Evolutionary conservation across 495 filamentous ascomycete genomes (phyloP), one percentile per base, ranked within the genome.

Genomic region (Lentithecium fluviatile): DNA sequence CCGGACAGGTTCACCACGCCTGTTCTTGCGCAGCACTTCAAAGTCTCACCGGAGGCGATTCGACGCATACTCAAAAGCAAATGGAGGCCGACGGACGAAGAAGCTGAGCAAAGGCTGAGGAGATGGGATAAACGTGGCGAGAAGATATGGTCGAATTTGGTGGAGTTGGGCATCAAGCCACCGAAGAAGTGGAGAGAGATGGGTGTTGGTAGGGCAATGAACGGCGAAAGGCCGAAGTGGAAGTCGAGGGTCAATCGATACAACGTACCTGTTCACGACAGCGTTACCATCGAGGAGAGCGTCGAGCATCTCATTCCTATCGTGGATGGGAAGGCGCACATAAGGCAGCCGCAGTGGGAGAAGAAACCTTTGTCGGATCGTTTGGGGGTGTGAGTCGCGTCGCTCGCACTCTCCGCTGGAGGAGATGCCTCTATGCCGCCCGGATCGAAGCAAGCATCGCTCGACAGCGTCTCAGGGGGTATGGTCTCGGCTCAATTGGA

Each of bases 21-120:
- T 10, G 82, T 85, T 36, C 83, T 98, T 5, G 82, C 94, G 0
- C 67, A 85, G 0, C 80, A 91, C 56, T 98, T 97, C 75, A 77
- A 90, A 73, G 78, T 96, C 5, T 92, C 90, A 0, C 80, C 89
- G 0, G 94, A 98, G 65, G 88, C 85, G 6, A 90, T 97, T 53
- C 82, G 91, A 10, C 78, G 94, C 20, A 94, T 98, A 29, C 73
- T 98, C 66, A 90, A 83, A 71, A 86, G 83, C 70, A 93, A 88
- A 59, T 97, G 94, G 94, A 76, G 70, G 58, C 88, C 91, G 1
- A 80, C 73, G 11, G 75, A 81, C 8, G 81, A 85, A 10, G 85
- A 91, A 66, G 58, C 72, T 23, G 78, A 82, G 36, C 76, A 84
- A 6, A 81, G 90, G 49, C 79, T 83, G 65, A 66, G 76, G 60